Evolutionary conservation across 164 flowering plant species (phyloP).

Genomic region (Liriodendron chinense): DNA sequence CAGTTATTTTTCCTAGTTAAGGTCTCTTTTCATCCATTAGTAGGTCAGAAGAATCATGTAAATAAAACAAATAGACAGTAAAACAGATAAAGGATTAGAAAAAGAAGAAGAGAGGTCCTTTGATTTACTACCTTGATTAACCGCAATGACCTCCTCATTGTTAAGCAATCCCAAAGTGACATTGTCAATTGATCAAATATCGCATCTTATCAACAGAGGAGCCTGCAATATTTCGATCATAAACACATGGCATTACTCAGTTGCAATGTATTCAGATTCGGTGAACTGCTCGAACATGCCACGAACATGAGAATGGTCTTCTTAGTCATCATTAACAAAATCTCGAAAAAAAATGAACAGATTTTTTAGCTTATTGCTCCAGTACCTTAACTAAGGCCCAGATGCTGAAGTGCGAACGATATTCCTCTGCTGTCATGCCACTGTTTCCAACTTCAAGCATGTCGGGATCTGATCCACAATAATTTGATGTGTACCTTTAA

Average conservation of each 20-base stretch:
- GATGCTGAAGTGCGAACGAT: constrained; percentile 82
- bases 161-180: constrained; percentile 42
- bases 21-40: background rate
- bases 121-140: constrained; percentile 58
- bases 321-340: too few species aligned
- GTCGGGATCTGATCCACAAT: constrained; percentile 58
- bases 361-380: background rate
- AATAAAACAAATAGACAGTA: too few species aligned
- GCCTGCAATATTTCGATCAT: constrained; percentile 37
- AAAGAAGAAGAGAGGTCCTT: background rate
- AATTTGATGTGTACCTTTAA: background rate
- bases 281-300: background rate
- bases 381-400: constrained; percentile 77
- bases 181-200: constrained; percentile 45
- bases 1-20: too few species aligned
- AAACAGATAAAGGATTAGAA: too few species aligned
- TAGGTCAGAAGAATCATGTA: background rate
- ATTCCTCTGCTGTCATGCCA: constrained; percentile 74
- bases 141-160: constrained; percentile 73
- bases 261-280: background rate
- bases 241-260: background rate
- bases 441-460: constrained; percentile 96
- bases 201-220: constrained; percentile 77
- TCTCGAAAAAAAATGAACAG: too few species aligned
- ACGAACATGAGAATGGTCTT: background rate